These are phyloP conservation scores for Priceomyces fermenticarens DNA, from an alignment of 805 yeast species.

Conservation along the genomic window DNA sequence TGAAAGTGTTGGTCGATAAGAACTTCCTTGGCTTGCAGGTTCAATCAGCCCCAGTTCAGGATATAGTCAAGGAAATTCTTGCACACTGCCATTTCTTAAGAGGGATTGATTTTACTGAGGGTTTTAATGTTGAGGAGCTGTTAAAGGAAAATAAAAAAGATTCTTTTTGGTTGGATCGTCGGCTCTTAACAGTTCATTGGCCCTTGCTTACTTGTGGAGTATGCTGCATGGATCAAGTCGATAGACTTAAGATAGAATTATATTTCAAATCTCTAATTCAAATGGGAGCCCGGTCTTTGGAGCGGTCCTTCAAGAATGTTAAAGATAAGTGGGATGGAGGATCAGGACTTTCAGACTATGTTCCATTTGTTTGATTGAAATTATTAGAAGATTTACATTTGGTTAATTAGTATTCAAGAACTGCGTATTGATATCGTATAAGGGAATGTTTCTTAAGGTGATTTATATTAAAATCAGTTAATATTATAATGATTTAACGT, in stretches of 20 bases:
- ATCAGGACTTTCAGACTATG: constrained; percentile 3
- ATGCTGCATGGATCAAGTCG: constrained; percentile 8
- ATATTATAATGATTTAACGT: no score
- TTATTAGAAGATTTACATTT: no score
- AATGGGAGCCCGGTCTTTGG: constrained; percentile 13
- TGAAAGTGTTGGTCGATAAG: constrained; percentile 23
- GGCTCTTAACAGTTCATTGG: constrained; percentile 14
- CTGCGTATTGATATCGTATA: no score
- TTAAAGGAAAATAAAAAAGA: not conserved
- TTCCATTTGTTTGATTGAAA: not conserved
- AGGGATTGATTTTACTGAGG: constrained; percentile 9
- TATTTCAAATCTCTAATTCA: constrained; percentile 10
- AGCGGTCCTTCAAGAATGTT: constrained; percentile 8
- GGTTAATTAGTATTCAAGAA: no score
- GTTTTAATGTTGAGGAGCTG: constrained; percentile 2
- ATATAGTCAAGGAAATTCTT: constrained; percentile 12
- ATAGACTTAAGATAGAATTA: constrained; percentile 9
- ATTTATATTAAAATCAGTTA: no score
- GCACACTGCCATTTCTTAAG: constrained; percentile 13
- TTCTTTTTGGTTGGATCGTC: constrained; percentile 9
- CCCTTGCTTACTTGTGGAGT: constrained; percentile 13
- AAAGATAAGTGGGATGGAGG: not conserved
- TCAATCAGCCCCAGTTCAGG: constrained; percentile 10
- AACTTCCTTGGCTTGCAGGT: constrained; percentile 9
- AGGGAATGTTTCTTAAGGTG: no score